Evolutionary conservation across 2,329 filamentous ascomycete species (phyloP), one percentile per base, ranked within the genome.

Genomic region (Volutella citrinella): DNA sequence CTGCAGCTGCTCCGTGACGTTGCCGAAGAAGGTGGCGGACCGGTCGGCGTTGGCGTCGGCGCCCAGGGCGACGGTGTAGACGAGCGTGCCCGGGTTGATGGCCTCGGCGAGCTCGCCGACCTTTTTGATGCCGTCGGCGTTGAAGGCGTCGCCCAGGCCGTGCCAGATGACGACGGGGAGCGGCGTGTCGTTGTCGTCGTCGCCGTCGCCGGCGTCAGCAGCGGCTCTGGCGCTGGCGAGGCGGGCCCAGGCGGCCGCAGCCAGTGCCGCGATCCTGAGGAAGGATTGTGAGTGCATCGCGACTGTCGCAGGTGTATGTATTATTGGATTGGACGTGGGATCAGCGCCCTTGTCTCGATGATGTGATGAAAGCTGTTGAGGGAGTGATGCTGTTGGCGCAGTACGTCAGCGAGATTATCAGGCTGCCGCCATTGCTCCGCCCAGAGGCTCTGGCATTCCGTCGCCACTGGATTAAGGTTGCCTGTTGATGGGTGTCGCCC

Each of bases 161-260:
- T 98, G 93, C 93, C 93, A 98, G 65, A 98, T 86, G 40, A 98
- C 76, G 21, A 98, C 73, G 1, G 93, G 93, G 19, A 96, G 76
- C 5, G 87, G 88, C n/a, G 76, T 80, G 48, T 80, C 76, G 54
- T 72, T 61, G 30, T 66, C 52, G 24, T 70, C 61, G 18, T 64
- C 62, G 44, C 61, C 39, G 18, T 36, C 38, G 36, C 38, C 32
- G 36, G 34, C 50, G 26, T n/a, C n/a, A n/a, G n/a, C n/a, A n/a
- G 46, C 40, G 27, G 43, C 45, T 24, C 47, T 22, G 39, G 44
- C 42, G 30, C 43, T 32, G 16, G 42, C 39, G 22, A 55, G 49
- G 20, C 57, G 45, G 23, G 60, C 60, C 20, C 54, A 50, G n/a
- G 63, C 47, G 22, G 57, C 51, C 16, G 57, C 46, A 34, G 56